Base-by-base conservation (phyloP, 208 protist species). In the Blechomonas ayalai region DNA sequence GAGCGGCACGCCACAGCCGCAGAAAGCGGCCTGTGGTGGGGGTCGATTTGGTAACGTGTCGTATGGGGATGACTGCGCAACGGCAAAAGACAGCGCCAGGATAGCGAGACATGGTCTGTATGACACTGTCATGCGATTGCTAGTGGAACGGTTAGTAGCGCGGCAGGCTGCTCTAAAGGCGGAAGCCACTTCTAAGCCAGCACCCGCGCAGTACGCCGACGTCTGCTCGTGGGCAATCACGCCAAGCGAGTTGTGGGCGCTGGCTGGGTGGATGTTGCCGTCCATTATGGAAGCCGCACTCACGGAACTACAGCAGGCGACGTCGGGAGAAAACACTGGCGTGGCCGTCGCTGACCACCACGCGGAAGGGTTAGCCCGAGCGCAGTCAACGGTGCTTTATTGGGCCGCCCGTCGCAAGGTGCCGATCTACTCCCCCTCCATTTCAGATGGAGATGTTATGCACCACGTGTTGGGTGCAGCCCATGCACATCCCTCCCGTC, bases 341-440 rank as follows among this genome's bases (percentile, higher is more conserved):
- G 42, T 9, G 28, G 32, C 41, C 34, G 31, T 22, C 18, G 42
- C 47, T 13, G 24, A 34, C n/a, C 39, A 25, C 4, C 36, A 43
- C 6, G 53, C 51, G 5, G 70, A 77, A 32, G 76, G 69, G 4
- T 18, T 56, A 23, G n/a, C 18, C 34, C 59, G 58, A 24, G 78
- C 81, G 4, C 52, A 71, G 33, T 77, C 43, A 22, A 90, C 76
- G 10, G 68, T 85, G 0, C 42, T 88, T 18, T 90, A 90, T 59
- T 94, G 82, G 79, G 81, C 81, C 2, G 75, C 82, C 12, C 52
- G 56, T 13, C 72, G 89, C 41, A 67, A 76, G 47, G 76, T 90
- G 33, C 76, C 86, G 12, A 36, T 94, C 49, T 95, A 78, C 72
- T 81, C 68, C 19, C 82, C 81, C 12, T 91, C 82, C 27, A 82